phyloP scores from a whole-genome alignment of 345 rosid genomes.

The Orychophragmus violaceus region DNA sequence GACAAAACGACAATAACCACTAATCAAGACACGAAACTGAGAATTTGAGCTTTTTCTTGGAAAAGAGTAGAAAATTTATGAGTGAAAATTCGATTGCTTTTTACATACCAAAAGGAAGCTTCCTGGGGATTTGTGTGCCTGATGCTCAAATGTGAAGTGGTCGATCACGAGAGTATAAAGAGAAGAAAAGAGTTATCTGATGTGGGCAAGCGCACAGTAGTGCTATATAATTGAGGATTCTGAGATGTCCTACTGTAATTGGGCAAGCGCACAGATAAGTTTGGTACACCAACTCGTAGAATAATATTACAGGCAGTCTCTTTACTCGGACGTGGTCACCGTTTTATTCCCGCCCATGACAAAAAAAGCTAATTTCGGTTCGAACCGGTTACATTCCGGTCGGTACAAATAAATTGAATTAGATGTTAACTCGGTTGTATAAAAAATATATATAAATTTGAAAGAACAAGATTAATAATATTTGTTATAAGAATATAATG shows the following conservation, averaged over 20 bases:
- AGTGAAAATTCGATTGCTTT: neutral
- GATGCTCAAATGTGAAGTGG: slow-evolving; percentile 10
- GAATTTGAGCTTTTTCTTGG: neutral
- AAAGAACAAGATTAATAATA: too few species aligned
- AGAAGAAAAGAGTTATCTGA: neutral
- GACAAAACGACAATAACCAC: neutral
- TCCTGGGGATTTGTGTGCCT: slow-evolving; percentile 5
- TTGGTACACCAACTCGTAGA: slow-evolving; percentile 25
- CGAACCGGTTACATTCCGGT: neutral
- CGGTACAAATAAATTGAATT: neutral
- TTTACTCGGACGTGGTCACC: neutral
- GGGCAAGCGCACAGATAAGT: slow-evolving; percentile 13
- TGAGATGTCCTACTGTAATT: too few species aligned
- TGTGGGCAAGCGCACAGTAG: slow-evolving; percentile 5
- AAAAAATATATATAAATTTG: neutral
- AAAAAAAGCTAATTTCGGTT: neutral
- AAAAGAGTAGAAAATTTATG: too few species aligned
- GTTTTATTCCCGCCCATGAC: neutral
- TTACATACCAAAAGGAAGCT: slow-evolving; percentile 29
- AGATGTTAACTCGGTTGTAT: neutral
- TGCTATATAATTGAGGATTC: neutral
- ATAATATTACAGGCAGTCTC: slow-evolving; percentile 8
- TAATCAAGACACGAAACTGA: neutral
- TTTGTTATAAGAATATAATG: too few species aligned
- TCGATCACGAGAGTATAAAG: slow-evolving; percentile 2